Evolutionary conservation across 1,284 basidiomycete species (phyloP), one percentile per base, ranked within the genome.

Genomic region (Trametes versicolor): DNA sequence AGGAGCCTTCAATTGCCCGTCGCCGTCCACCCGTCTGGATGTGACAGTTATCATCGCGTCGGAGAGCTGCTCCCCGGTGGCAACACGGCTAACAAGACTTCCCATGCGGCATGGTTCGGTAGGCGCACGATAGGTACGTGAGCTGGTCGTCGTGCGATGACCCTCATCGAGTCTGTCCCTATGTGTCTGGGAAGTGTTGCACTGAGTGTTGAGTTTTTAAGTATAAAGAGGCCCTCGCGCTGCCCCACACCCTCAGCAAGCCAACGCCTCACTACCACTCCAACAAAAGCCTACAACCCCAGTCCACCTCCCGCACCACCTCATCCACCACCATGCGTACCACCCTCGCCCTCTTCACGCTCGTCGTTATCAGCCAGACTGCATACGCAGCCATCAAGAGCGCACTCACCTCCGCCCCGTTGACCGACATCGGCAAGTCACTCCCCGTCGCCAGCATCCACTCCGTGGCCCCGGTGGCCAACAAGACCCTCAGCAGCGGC

Each of bases 391-490:
- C 41, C 2, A n/a, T 43, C 41, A 43, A 43, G 41, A 43, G 41
- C 41, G 43, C 49, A 9, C 37, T 47, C 47, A 21, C 21, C 45
- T 10, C 45, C 25, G 34, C 43, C 41, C 32, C 10, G 15, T 34
- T 32, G 19, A 61, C 60, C 52, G 47, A 61, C 52, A 36, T 45
- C 43, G 60, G 41, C 21, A 45, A 43, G 17, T 27, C 52, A 15
- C 29, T 60, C 59, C 59, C 59, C n/a, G 43, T 60, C 29, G 51
- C 37, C 41, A 17, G 48, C 41, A 27, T 60, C 21, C 13, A 36
- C 51, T 12, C 41, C 15, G 21, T 27, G 21, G 12, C 21, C 5
- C n/a, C 32, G n/a, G 17, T 36, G 27, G 32, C 51, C 29, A 29
- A 47, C 41, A 15, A 34, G 23, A 41, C 49, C 41, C 59, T 34